Evolutionary conservation across 441 rosid species (phyloP).

Genomic region (Syzygium syzygioides): DNA sequence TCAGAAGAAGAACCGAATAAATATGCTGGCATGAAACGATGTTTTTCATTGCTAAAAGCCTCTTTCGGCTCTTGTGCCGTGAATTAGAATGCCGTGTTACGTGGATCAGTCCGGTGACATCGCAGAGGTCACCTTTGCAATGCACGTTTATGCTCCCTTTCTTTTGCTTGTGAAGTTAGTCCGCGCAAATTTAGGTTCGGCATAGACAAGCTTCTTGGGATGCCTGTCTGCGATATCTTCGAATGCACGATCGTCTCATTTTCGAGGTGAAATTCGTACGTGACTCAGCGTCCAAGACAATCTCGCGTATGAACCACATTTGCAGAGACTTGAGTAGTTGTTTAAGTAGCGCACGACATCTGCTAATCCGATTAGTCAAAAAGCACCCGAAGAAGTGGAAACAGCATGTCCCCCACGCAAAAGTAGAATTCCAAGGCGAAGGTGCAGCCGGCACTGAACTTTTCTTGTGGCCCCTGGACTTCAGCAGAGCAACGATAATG

Average conservation of each 20-base stretch:
- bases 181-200: not conserved
- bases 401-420: not conserved
- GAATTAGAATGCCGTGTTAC: not conserved
- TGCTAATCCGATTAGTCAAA: not conserved
- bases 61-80: not conserved
- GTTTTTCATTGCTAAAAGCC: not conserved
- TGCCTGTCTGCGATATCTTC: not conserved
- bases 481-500: not conserved
- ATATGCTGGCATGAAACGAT: not conserved
- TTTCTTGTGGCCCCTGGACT: not conserved
- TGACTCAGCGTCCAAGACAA: not conserved
- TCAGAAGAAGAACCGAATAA: not conserved
- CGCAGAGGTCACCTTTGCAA: not conserved
- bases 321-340: not conserved
- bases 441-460: not conserved
- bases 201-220: not conserved
- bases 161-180: not conserved
- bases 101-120: not conserved
- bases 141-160: not conserved
- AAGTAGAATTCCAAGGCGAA: not conserved
- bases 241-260: not conserved
- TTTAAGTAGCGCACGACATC: not conserved
- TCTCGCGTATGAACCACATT: not conserved
- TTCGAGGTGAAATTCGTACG: not conserved
- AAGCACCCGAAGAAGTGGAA: not conserved